phyloP scores from a whole-genome alignment of 2,329 filamentous ascomycete genomes.

The Talaromyces piceae region DNA sequence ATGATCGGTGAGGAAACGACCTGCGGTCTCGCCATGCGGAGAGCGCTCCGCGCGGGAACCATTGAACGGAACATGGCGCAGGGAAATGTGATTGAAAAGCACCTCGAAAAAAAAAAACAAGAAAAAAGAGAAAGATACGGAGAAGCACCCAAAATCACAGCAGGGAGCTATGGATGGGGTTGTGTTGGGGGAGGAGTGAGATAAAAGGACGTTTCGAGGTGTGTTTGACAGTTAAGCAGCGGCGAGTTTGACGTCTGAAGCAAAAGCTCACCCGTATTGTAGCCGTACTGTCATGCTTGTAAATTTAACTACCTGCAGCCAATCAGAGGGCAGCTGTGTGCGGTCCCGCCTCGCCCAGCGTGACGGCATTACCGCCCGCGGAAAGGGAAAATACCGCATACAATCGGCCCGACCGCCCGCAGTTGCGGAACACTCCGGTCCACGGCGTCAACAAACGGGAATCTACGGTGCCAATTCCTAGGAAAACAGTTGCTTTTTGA shows the following conservation, averaged over 20 bases:
- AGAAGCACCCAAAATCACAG: constrained; percentile 1
- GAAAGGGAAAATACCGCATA: constrained; percentile 7
- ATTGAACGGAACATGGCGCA: constrained; percentile 46
- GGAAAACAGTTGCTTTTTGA: neutral
- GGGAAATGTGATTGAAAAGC: constrained; percentile 10
- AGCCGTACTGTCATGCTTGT: constrained; percentile 7
- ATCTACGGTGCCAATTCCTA: neutral
- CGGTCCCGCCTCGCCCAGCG: neutral
- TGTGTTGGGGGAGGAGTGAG: constrained; percentile 1
- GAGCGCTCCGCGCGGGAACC: constrained; percentile 42
- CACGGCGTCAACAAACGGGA: constrained; percentile 1
- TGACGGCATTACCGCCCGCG: neutral
- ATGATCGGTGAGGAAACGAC: constrained; percentile 28
- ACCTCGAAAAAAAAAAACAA: neutral
- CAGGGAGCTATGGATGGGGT: neutral
- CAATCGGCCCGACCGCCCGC: constrained; percentile 9
- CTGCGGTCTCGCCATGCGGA: constrained; percentile 31
- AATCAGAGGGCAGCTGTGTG: neutral
- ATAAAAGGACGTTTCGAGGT: neutral
- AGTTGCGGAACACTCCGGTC: constrained; percentile 8
- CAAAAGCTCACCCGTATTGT: constrained; percentile 12
- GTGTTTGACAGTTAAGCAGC: constrained; percentile 5
- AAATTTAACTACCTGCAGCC: neutral
- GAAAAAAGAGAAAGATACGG: too few species aligned
- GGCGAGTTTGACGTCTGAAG: constrained; percentile 5